Base-by-base conservation (phyloP, 352 stramenopile genomes). In the Globisporangium cystogenes region DNA sequence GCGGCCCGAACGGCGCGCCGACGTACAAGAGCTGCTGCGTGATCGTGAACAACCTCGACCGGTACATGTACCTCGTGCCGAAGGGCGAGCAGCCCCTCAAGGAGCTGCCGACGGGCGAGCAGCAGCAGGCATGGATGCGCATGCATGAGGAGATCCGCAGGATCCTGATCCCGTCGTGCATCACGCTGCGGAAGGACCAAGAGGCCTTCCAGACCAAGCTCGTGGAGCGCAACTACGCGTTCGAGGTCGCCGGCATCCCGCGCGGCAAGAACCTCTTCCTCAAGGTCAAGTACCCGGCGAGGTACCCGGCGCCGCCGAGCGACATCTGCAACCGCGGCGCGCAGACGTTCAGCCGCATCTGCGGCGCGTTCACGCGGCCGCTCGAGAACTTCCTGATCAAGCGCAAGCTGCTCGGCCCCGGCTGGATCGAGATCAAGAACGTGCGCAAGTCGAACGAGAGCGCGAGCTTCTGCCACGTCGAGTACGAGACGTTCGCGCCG, bases 301-400 rank as follows among this genome's bases (percentile, higher is more conserved):
- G 93, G 59, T 98, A 97, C 67, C 82, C 88, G 7, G 68, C 84
- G 2, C 90, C 96, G 0, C 70, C 78, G 18, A 74, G 72, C 0
- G 75, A 96, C 21, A 60, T 90, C 15, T 98, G 93, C 67, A 70
- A 77, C 3, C 66, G 79, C 21, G 94, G 95, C n/a, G 93, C 94
- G 4, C 71, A 95, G 45, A 90, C 82, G 14, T 98, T 98, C 62
- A 76, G 83, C 44, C 92, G 91, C 47, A 98, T 99, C 66, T 97
- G 98, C 63, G 97, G 97, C 24, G 90, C 82, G 3, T 88, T 89
- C 47, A 96, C 96, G 15, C 85, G 87, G 1, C 88, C 87, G 7
- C 71, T 99, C 6, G 98, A 99, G 72, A 98, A 95, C 21, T 99
- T 99, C 64, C 66, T 99, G 20, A 65, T 99, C 39, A 98, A 98